These are phyloP conservation scores for Canavalia gladiata DNA, from an alignment of 306 rosid genomes.

Conservation along the genomic window DNA sequence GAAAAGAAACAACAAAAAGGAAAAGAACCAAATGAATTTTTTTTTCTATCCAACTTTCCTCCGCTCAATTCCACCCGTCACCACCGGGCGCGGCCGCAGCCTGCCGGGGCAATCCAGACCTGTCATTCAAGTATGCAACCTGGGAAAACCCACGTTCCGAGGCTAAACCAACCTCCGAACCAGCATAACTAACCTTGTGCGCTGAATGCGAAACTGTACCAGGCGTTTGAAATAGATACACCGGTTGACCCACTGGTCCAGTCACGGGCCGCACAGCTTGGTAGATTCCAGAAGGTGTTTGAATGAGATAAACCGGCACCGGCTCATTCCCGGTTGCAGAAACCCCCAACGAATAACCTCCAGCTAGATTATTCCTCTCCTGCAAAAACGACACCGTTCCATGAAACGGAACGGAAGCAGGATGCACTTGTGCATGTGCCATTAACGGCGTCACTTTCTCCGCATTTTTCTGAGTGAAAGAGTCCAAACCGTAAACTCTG, in stretches of 20 bases:
- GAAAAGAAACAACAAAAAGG: background rate
- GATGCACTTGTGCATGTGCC: slow-evolving; percentile 38
- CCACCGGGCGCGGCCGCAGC: slow-evolving; percentile 55
- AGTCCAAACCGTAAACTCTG: slow-evolving; percentile 54
- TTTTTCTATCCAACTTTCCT: background rate
- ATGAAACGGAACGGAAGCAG: slow-evolving; percentile 38
- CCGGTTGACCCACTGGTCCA: slow-evolving; percentile 63
- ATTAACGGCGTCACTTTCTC: slow-evolving; percentile 56
- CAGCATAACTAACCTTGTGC: slow-evolving; percentile 49
- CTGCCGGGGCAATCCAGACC: slow-evolving; percentile 46
- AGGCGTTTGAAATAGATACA: slow-evolving; percentile 45
- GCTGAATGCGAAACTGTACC: slow-evolving; percentile 42
- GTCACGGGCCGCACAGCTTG: slow-evolving; percentile 69
- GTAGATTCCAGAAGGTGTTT: slow-evolving; percentile 63
- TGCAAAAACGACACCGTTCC: slow-evolving; percentile 51
- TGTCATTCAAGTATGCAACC: slow-evolving; percentile 62
- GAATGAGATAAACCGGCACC: slow-evolving; percentile 70
- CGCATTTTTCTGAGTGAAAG: slow-evolving; percentile 54
- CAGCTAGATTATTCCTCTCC: slow-evolving; percentile 59
- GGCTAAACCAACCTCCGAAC: slow-evolving; percentile 42
- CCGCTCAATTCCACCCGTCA: slow-evolving; percentile 52
- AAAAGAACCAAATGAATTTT: background rate
- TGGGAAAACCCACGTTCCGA: slow-evolving; percentile 61
- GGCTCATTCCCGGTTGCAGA: slow-evolving; percentile 55
- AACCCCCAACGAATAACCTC: slow-evolving; percentile 55